A percentile compares a stretch with the other conserved stretches of the same genome.
Conservation (phyloP, 805 yeast genomes). For the Isabelozyma heimii region DNA sequence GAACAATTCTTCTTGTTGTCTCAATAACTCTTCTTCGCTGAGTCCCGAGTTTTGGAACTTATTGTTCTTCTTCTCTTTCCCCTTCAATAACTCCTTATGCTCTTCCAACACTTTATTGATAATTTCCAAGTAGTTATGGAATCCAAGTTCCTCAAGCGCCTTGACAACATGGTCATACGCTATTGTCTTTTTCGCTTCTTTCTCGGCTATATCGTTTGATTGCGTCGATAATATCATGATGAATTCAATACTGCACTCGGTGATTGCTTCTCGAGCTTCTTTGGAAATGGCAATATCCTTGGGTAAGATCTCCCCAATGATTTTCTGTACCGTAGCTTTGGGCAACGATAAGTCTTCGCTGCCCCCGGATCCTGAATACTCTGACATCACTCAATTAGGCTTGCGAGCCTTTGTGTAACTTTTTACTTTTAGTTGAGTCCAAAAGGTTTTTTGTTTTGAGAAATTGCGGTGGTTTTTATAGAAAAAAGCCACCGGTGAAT, state of each 20-base stretch:
- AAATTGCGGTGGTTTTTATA: neutral
- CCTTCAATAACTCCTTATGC: constrained; percentile 84
- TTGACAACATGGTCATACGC: constrained; percentile 94
- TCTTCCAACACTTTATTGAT: constrained; percentile 77
- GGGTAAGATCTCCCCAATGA: constrained; percentile 86
- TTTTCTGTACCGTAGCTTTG: constrained; percentile 92
- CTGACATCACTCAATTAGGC: constrained; percentile 29
- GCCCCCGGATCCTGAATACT: constrained; percentile 27
- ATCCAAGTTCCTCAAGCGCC: constrained; percentile 85
- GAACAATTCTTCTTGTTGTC: constrained; percentile 91
- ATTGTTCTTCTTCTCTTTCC: constrained; percentile 86
- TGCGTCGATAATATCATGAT: constrained; percentile 92
- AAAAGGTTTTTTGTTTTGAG: neutral
- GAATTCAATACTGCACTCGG: constrained; percentile 94
- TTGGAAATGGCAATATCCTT: constrained; percentile 84
- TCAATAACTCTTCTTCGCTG: constrained; percentile 85
- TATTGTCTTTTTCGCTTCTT: constrained; percentile 92
- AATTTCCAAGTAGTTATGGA: constrained; percentile 77
- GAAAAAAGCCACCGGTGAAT: neutral
- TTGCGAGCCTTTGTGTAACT: neutral
- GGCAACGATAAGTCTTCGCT: constrained; percentile 44
- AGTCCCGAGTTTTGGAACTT: constrained; percentile 92
- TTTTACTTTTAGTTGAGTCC: neutral
- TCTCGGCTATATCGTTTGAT: constrained; percentile 93
- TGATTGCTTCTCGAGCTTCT: constrained; percentile 91